Conservation (phyloP, 208 protist species). For the Leishmania amazonensis region DNA sequence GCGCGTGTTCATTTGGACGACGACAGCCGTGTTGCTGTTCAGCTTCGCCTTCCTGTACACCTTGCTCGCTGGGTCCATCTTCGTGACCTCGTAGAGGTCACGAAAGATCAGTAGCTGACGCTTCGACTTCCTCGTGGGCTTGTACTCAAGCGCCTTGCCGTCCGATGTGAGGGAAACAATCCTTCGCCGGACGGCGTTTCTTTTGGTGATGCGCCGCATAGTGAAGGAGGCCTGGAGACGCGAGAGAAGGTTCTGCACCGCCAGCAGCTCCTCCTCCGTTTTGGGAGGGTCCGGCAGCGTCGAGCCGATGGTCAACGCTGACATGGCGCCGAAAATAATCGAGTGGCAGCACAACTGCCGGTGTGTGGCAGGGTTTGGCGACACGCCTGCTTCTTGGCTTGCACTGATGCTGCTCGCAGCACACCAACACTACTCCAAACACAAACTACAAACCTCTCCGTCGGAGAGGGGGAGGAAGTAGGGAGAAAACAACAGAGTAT, state of each 20-base stretch:
- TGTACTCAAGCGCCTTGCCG: constrained; percentile 51
- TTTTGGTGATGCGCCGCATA: constrained; percentile 25
- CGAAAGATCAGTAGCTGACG: constrained; percentile 46
- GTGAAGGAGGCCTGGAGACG: constrained; percentile 16
- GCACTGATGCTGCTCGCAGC: neutral
- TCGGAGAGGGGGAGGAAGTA: neutral
- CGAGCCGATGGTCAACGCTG: constrained; percentile 10
- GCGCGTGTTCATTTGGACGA: constrained; percentile 53
- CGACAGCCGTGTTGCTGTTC: constrained; percentile 36
- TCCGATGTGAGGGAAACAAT: constrained; percentile 38
- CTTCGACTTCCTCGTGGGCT: constrained; percentile 41
- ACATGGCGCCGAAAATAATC: constrained; percentile 9
- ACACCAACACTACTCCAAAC: neutral
- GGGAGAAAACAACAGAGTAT: neutral
- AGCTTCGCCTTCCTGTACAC: constrained; percentile 42
- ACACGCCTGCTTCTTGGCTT: neutral
- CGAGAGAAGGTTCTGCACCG: constrained; percentile 25
- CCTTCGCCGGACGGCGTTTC: constrained; percentile 20
- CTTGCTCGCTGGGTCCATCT: constrained; percentile 40
- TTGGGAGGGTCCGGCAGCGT: constrained; percentile 24
- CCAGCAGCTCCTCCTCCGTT: constrained; percentile 27
- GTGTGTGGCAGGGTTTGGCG: neutral
- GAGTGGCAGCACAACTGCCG: neutral
- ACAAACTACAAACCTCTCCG: neutral
- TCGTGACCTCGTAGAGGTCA: constrained; percentile 54